These are phyloP conservation scores for Fusarium gaditjirri DNA, from an alignment of 2,329 filamentous ascomycete genomes.

Conservation along the genomic window DNA sequence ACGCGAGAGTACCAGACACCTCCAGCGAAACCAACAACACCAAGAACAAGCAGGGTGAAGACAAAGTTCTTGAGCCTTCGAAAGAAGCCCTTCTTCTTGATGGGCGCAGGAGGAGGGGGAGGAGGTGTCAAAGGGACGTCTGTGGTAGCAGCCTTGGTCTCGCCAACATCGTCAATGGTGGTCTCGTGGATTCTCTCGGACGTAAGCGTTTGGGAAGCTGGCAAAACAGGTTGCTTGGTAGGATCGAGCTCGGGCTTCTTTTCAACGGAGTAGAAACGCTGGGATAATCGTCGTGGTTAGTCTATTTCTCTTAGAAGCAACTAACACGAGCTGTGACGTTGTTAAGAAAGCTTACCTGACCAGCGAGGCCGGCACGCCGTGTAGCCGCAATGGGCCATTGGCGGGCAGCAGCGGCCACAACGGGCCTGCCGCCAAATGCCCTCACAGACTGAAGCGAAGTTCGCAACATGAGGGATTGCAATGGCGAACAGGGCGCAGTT, in stretches of 20 bases:
- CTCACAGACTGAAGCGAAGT: constrained; percentile 73
- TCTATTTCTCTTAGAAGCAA: constrained; percentile 15
- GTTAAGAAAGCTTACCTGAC: constrained; percentile 50
- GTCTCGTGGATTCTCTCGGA: constrained; percentile 58
- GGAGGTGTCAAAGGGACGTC: constrained; percentile 50
- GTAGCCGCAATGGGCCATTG: constrained; percentile 65
- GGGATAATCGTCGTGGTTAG: constrained; percentile 46
- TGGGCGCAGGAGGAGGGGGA: constrained; percentile 48
- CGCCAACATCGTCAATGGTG: constrained; percentile 49
- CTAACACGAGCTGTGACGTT: constrained; percentile 47
- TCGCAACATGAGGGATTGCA: constrained; percentile 73
- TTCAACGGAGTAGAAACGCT: constrained; percentile 69
- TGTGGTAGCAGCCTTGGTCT: constrained; percentile 53
- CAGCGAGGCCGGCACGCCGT: constrained; percentile 47
- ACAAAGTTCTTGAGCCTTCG: constrained; percentile 82
- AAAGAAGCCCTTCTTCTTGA: constrained; percentile 71
- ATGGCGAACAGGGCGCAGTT: constrained; percentile 53
- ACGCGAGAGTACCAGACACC: constrained; percentile 93
- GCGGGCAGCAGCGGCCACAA: constrained; percentile 62
- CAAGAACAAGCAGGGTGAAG: constrained; percentile 79
- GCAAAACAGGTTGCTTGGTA: constrained; percentile 62
- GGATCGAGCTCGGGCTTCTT: constrained; percentile 62
- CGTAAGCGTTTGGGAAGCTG: constrained; percentile 63
- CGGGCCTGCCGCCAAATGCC: constrained; percentile 66
- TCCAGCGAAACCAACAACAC: constrained; percentile 82